Evolutionary conservation across 192 early-diverging fungal species (phyloP).

Genomic region (Backusella luteola): DNA sequence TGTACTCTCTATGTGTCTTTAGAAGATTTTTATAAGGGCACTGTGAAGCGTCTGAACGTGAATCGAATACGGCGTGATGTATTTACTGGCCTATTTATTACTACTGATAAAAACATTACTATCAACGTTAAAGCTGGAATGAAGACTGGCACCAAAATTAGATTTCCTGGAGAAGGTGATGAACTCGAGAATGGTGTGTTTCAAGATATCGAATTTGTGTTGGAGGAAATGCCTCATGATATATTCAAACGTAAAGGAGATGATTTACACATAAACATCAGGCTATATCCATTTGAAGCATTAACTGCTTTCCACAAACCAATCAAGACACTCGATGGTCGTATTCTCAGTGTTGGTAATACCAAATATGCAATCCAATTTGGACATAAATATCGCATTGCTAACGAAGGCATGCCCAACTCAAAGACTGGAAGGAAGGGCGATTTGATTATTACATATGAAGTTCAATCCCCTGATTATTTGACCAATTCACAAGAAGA

Average conservation of each 20-base stretch:
- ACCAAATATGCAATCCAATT: slow-evolving; percentile 59
- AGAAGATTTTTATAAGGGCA: slow-evolving; percentile 88
- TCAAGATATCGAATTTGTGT: slow-evolving; percentile 93
- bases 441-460: slow-evolving; percentile 78
- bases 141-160: slow-evolving; percentile 98
- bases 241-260: slow-evolving; percentile 89
- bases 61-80: slow-evolving; percentile 55
- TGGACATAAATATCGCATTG: slow-evolving; percentile 70
- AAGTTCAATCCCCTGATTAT: slow-evolving; percentile 73
- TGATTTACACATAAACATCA: slow-evolving; percentile 64
- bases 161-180: slow-evolving; percentile 87
- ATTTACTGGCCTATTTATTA: slow-evolving; percentile 38
- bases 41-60: slow-evolving; percentile 93
- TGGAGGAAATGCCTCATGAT: slow-evolving; percentile 92
- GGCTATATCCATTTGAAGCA: slow-evolving; percentile 75
- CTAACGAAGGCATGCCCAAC: slow-evolving; percentile 92
- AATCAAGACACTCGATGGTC: slow-evolving; percentile 76
- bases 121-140: slow-evolving; percentile 91
- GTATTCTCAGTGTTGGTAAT: slow-evolving; percentile 64
- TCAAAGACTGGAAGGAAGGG: slow-evolving; percentile 84
- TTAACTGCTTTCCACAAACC: slow-evolving; percentile 74
- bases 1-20: slow-evolving; percentile 73
- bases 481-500: slow-evolving; percentile 76
- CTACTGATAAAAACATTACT: slow-evolving; percentile 78
- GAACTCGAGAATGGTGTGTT: slow-evolving; percentile 71